A percentile compares a stretch with the other conserved stretches of the same genome.
These are phyloP conservation scores for Tulasnella sp. DNA, from an alignment of 768 basidiomycete species.

Conservation along the genomic window DNA sequence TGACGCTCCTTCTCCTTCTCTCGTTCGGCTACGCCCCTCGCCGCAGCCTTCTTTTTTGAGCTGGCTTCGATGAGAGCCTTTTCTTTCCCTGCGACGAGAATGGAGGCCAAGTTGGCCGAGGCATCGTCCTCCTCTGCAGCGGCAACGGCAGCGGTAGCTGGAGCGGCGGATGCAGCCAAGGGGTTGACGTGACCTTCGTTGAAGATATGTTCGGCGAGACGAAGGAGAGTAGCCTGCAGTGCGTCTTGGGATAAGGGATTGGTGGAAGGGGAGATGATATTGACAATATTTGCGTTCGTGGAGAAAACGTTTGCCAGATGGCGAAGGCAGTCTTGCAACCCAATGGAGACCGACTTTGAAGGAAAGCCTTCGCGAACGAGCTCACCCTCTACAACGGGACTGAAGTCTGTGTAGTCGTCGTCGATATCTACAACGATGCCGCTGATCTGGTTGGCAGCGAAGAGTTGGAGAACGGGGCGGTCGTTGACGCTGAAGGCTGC, in stretches of 20 bases:
- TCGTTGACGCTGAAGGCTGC: slow-evolving; percentile 80
- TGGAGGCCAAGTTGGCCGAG: slow-evolving; percentile 86
- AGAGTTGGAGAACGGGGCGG: slow-evolving; percentile 82
- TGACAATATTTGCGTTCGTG: slow-evolving; percentile 66
- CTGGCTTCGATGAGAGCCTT: slow-evolving; percentile 84
- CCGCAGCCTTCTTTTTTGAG: slow-evolving; percentile 68
- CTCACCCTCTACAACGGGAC: slow-evolving; percentile 75
- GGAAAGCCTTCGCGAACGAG: slow-evolving; percentile 49
- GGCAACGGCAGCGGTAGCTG: slow-evolving; percentile 40
- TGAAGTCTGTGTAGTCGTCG: slow-evolving; percentile 72
- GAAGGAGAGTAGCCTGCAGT: slow-evolving; percentile 57
- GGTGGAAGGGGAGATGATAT: slow-evolving; percentile 59
- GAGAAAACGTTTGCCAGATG: slow-evolving; percentile 74
- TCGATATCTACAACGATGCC: slow-evolving; percentile 86
- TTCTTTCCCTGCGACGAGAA: slow-evolving; percentile 89
- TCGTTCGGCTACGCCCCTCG: slow-evolving; percentile 75
- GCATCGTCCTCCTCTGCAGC: slow-evolving; percentile 71
- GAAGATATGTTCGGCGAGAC: slow-evolving; percentile 68
- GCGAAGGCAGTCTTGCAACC: slow-evolving; percentile 58
- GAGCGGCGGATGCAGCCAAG: slow-evolving; percentile 63
- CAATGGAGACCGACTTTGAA: slow-evolving; percentile 25
- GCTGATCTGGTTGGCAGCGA: slow-evolving; percentile 68
- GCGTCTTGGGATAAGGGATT: slow-evolving; percentile 51
- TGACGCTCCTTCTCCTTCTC: slow-evolving; percentile 82
- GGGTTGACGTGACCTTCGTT: slow-evolving; percentile 69